Percentiles rank a stretch among this genome's conserved stretches.
Evolutionary conservation across 2,329 filamentous ascomycete species (phyloP).

Genomic region (Beauveria sp.): DNA sequence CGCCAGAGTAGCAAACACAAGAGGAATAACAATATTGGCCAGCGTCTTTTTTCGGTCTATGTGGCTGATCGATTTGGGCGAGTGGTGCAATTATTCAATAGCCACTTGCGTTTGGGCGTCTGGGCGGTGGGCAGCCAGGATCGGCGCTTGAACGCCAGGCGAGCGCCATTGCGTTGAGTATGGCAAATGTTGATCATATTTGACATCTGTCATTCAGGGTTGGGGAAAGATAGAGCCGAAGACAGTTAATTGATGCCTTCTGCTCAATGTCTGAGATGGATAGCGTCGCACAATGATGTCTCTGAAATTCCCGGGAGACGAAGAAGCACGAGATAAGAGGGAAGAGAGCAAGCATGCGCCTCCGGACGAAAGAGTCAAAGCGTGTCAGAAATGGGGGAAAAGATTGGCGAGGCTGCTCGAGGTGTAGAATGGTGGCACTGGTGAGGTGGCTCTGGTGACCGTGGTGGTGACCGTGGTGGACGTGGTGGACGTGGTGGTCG

Average conservation of each 20-base stretch:
- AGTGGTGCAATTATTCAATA: background rate
- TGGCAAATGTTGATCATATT: background rate
- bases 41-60: background rate
- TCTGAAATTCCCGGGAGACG: background rate
- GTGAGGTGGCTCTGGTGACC: no score
- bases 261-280: background rate
- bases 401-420: background rate
- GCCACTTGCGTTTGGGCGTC: background rate
- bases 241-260: background rate
- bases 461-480: no score
- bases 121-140: background rate
- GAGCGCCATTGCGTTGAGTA: background rate
- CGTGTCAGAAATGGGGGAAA: background rate
- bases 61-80: background rate
- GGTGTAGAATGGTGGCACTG: background rate
- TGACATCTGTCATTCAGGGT: background rate
- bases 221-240: background rate
- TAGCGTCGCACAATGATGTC: background rate
- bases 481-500: no score
- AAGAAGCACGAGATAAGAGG: background rate
- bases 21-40: background rate
- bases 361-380: background rate
- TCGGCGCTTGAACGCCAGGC: background rate
- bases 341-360: background rate
- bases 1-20: background rate